Evolutionary conservation across 441 rosid species (phyloP).

Genomic region (Gossypium schwendimanii): DNA sequence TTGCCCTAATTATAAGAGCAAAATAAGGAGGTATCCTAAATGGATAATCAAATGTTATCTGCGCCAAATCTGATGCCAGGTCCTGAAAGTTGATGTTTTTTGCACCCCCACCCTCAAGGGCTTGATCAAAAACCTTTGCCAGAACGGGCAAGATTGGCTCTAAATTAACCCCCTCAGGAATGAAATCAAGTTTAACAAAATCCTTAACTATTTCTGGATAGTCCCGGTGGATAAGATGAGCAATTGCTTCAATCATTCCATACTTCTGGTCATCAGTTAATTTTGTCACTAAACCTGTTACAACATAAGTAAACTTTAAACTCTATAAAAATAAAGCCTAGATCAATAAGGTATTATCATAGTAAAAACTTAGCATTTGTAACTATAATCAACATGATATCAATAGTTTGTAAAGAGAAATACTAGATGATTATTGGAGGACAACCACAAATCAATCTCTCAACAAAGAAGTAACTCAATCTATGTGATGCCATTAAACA

Average conservation of each 20-base stretch:
- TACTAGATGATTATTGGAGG: neutral
- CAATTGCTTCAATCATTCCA: conserved; percentile 98
- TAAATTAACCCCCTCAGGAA: conserved; percentile 91
- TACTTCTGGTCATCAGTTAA: conserved; percentile 93
- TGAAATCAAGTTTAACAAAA: conserved; percentile 91
- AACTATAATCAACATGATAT: neutral
- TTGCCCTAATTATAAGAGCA: conserved; percentile 93
- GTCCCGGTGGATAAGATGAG: conserved; percentile 93
- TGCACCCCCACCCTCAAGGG: conserved; percentile 98
- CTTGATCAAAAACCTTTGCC: conserved; percentile 97
- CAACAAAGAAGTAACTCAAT: neutral
- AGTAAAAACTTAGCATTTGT: neutral
- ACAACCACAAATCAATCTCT: neutral
- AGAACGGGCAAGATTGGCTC: conserved; percentile 93
- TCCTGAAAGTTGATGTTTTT: conserved; percentile 89
- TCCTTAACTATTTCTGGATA: conserved; percentile 86
- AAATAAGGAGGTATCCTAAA: conserved; percentile 97
- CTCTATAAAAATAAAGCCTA: conserved; percentile 11
- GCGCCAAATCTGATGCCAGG: conserved; percentile 93
- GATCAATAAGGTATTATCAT: neutral
- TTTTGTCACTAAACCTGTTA: conserved; percentile 81
- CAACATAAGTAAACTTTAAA: conserved; percentile 18
- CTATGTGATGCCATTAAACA: neutral
- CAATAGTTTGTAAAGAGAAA: neutral
- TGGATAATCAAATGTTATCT: conserved; percentile 95